Conservation (phyloP, 2,329 filamentous ascomycete genomes). For the Colletotrichum incanum region DNA sequence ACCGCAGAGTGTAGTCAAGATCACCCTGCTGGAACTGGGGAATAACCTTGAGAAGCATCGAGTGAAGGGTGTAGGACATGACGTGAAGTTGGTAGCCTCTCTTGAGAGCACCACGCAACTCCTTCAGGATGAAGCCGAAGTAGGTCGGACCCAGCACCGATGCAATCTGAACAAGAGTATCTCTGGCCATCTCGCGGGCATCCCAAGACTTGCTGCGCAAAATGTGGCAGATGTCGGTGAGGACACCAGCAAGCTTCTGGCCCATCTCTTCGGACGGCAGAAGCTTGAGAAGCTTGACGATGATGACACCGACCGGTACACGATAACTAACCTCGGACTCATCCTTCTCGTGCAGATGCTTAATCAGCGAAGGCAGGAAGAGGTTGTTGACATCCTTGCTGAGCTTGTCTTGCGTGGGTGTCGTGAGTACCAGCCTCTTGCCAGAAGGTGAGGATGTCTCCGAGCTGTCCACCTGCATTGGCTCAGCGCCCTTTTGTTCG, state of each 20-base stretch:
- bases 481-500: conserved; percentile 52
- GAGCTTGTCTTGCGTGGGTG: conserved; percentile 79
- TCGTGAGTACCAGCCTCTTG: conserved; percentile 71
- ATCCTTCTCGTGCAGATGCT: conserved; percentile 93
- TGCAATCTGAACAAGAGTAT: conserved; percentile 88
- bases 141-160: conserved; percentile 85
- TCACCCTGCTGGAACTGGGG: conserved; percentile 85
- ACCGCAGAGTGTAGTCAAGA: conserved; percentile 87
- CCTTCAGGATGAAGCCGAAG: conserved; percentile 94
- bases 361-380: conserved; percentile 84
- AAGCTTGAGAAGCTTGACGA: conserved; percentile 88
- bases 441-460: conserved; percentile 43
- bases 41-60: conserved; percentile 83
- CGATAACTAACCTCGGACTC: conserved; percentile 94
- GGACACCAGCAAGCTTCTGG: conserved; percentile 82
- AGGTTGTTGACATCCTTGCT: conserved; percentile 80
- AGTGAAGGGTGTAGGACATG: conserved; percentile 94
- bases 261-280: conserved; percentile 82
- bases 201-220: conserved; percentile 91
- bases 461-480: conserved; percentile 60
- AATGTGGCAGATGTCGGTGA: conserved; percentile 95
- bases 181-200: conserved; percentile 90
- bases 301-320: conserved; percentile 89
- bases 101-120: conserved; percentile 85
- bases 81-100: conserved; percentile 95